Conservation (phyloP, 345 rosid genomes). For the Erysimum cheiranthoides region DNA sequence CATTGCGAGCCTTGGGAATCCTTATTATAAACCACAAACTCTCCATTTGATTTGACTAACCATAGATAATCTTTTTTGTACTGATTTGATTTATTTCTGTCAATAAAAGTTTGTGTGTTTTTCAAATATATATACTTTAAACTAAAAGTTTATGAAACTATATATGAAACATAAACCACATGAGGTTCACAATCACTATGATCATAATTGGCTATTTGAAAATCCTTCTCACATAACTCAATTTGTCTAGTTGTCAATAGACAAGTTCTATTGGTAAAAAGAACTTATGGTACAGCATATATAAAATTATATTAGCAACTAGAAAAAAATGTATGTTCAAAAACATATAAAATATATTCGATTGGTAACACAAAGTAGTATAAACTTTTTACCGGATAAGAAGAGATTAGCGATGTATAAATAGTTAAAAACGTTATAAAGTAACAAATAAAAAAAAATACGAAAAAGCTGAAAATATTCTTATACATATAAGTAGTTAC, state of each 20-base stretch:
- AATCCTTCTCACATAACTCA: not conserved
- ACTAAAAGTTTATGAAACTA: not conserved
- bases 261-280: not conserved
- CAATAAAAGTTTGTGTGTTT: not conserved
- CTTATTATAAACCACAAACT: conserved; percentile 17
- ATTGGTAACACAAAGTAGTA: too few species aligned
- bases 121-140: not conserved
- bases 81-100: not conserved
- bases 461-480: too few species aligned
- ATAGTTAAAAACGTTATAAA: too few species aligned
- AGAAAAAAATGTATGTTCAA: too few species aligned
- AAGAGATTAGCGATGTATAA: too few species aligned
- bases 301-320: too few species aligned
- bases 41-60: conserved; percentile 8
- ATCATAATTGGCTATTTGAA: not conserved
- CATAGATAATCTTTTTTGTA: not conserved
- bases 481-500: too few species aligned
- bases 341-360: too few species aligned
- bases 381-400: too few species aligned
- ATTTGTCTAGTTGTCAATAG: not conserved
- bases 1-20: conserved; percentile 25
- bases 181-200: not conserved
- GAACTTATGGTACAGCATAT: too few species aligned
- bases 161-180: not conserved
- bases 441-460: too few species aligned